A percentile compares a stretch with the other conserved stretches of the same genome.
Evolutionary conservation across 2,329 filamentous ascomycete species (phyloP).

Genomic region (Trichoderma guizhouense): DNA sequence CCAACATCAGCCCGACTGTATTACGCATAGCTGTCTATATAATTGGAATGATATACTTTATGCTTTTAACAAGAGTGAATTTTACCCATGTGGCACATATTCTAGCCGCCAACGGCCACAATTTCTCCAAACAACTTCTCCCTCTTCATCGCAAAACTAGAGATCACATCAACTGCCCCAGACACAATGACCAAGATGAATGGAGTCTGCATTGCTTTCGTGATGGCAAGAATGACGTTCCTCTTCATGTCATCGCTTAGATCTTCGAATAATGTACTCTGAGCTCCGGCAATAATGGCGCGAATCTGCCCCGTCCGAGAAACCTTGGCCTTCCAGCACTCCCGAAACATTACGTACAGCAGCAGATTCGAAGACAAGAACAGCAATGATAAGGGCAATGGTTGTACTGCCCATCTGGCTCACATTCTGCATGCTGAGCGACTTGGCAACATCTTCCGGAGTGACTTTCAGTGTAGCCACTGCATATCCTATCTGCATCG

Average conservation of each 20-base stretch:
- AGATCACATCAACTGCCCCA: neutral
- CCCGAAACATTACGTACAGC: neutral
- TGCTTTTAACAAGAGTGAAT: neutral
- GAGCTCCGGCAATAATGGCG: constrained; percentile 4
- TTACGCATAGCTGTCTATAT: neutral
- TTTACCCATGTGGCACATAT: accelerated
- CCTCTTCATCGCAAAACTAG: neutral
- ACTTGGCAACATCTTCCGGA: neutral
- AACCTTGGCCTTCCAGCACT: neutral
- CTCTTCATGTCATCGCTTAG: neutral
- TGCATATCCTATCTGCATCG: constrained; percentile 29
- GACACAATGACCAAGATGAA: constrained; percentile 10
- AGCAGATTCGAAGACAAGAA: constrained; percentile 32
- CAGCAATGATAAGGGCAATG: constrained; percentile 27
- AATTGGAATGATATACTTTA: too few species aligned
- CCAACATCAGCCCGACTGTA: neutral
- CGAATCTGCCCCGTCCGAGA: neutral
- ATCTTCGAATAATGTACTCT: constrained; percentile 3
- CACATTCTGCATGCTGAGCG: constrained; percentile 26
- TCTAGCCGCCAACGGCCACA: neutral
- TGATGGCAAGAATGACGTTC: neutral
- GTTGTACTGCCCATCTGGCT: constrained; percentile 28
- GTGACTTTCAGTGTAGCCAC: constrained; percentile 25
- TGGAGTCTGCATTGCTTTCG: neutral
- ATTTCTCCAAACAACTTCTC: constrained; percentile 1